A percentile compares a stretch with the other conserved stretches of the same genome.
Conservation (phyloP, 2,329 filamentous ascomycete genomes). For the Fusarium falciforme region DNA sequence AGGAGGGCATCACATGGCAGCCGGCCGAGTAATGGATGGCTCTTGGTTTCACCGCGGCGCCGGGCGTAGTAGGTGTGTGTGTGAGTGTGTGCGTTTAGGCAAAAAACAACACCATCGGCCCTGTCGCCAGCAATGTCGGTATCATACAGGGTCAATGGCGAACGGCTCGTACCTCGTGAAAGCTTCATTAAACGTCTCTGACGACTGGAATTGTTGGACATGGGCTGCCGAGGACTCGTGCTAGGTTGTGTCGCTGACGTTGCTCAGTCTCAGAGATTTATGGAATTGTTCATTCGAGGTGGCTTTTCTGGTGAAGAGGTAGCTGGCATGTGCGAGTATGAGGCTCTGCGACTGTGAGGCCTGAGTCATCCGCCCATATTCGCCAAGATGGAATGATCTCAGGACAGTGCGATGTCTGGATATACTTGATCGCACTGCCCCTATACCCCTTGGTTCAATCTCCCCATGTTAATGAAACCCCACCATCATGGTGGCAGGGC, state of each 20-base stretch:
- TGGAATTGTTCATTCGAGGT: conserved; percentile 29
- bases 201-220: conserved; percentile 38
- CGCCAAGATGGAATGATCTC: not conserved
- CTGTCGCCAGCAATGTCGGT: not conserved
- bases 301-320: conserved; percentile 14
- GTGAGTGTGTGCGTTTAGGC: not conserved
- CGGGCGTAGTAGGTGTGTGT: not conserved
- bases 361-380: conserved; percentile 24
- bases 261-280: conserved; percentile 15
- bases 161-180: not conserved
- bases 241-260: conserved; percentile 21
- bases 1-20: not conserved
- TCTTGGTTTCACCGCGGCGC: not conserved
- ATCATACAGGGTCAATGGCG: conserved; percentile 7
- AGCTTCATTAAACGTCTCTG: conserved; percentile 10
- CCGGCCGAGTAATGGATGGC: conserved; percentile 5
- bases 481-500: conserved; percentile 18
- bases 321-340: conserved; percentile 13
- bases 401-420: conserved; percentile 7
- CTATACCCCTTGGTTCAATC: not conserved
- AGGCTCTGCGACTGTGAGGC: conserved; percentile 29
- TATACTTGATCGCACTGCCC: conserved; percentile 12
- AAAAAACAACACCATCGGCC: not conserved
- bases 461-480: conserved; percentile 31
- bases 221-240: conserved; percentile 28